Conservation (phyloP, 2,329 filamentous ascomycete species). For the Lachnellula cervina region DNA sequence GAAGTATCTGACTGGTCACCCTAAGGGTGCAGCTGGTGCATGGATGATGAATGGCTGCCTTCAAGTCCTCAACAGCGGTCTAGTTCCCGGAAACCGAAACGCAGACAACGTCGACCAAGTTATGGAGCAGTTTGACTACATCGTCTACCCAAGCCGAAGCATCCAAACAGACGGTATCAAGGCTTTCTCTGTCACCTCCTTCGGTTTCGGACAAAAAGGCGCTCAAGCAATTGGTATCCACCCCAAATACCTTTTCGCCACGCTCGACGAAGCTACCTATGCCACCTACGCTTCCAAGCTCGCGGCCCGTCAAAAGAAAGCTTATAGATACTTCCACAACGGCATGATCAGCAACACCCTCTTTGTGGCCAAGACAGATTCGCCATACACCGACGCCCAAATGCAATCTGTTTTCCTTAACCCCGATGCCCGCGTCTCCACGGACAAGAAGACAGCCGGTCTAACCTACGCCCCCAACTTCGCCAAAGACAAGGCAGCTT, state of each 20-base stretch:
- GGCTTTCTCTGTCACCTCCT: slow-evolving; percentile 97
- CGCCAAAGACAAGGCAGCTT: slow-evolving; percentile 45
- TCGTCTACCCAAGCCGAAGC: slow-evolving; percentile 90
- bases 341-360: slow-evolving; percentile 96
- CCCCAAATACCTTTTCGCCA: slow-evolving; percentile 90
- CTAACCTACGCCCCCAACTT: slow-evolving; percentile 69
- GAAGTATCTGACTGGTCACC: slow-evolving; percentile 97
- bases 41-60: slow-evolving; percentile 99
- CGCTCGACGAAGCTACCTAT: slow-evolving; percentile 84
- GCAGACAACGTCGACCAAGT: slow-evolving; percentile 94
- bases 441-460: slow-evolving; percentile 81
- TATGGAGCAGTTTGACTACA: slow-evolving; percentile 97
- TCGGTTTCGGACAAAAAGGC: slow-evolving; percentile 98
- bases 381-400: slow-evolving; percentile 85
- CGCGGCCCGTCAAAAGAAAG: slow-evolving; percentile 92
- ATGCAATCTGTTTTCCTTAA: slow-evolving; percentile 88
- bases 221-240: slow-evolving; percentile 96
- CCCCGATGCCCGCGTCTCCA: slow-evolving; percentile 77
- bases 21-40: slow-evolving; percentile 96
- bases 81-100: slow-evolving; percentile 96
- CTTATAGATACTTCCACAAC: slow-evolving; percentile 98
- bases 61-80: slow-evolving; percentile 87
- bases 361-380: slow-evolving; percentile 90
- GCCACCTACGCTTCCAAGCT: slow-evolving; percentile 81
- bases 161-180: slow-evolving; percentile 98